Percentiles rank a stretch among this genome's conserved stretches.
phyloP scores from a whole-genome alignment of 2,329 filamentous ascomycete genomes.

The Colletotrichum sp. region DNA sequence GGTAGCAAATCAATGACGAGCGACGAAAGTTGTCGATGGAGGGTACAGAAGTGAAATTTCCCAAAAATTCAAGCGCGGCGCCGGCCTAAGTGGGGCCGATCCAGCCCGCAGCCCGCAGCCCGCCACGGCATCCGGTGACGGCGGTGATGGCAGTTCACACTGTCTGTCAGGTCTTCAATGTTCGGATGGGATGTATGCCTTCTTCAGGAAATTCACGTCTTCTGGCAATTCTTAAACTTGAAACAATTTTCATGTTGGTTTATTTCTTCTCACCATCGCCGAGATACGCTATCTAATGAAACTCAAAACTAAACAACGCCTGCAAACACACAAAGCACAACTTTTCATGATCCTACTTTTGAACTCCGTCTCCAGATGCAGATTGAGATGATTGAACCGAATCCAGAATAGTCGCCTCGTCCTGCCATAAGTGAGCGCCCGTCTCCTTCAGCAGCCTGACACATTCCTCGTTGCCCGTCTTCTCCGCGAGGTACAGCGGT shows the following conservation, averaged over 20 bases:
- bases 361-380: conserved; percentile 14
- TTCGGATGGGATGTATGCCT: background rate
- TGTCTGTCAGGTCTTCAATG: background rate
- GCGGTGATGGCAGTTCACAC: background rate
- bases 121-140: background rate
- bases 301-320: background rate
- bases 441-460: conserved; percentile 61
- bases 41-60: background rate
- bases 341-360: background rate
- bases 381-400: conserved; percentile 10
- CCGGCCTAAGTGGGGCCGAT: background rate
- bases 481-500: conserved; percentile 66
- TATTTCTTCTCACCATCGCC: background rate
- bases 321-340: background rate
- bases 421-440: conserved; percentile 64
- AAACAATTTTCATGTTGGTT: background rate
- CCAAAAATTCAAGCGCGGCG: conserved; percentile 3
- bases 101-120: background rate
- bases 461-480: conserved; percentile 59
- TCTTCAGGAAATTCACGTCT: background rate
- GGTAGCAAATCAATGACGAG: background rate
- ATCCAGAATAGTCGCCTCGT: conserved; percentile 27
- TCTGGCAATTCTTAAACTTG: background rate
- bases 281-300: background rate
- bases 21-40: background rate